Evolutionary conservation across 176 grass and related monocot species (phyloP).

Genomic region (Triticum urartu): DNA sequence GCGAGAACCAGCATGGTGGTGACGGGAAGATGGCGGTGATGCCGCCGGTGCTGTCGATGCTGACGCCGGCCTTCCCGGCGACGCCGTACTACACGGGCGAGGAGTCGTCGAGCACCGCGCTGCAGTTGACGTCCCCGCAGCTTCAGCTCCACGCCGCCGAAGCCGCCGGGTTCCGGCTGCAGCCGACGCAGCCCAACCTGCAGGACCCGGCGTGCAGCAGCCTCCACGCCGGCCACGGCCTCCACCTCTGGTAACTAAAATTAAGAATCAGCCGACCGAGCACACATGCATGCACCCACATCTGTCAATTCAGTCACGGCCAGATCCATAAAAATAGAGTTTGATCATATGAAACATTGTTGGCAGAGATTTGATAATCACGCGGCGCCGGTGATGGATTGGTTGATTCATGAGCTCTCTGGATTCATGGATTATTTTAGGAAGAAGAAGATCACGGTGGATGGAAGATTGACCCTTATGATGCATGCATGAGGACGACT

Average conservation of each 20-base stretch:
- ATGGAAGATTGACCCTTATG: neutral
- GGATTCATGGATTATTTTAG: neutral
- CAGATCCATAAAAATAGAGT: neutral
- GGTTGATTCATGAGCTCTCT: neutral
- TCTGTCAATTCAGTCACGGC: conserved; percentile 24
- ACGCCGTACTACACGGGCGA: conserved; percentile 34
- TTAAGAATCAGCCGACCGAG: neutral
- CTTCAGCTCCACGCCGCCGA: conserved; percentile 27
- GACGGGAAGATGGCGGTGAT: conserved; percentile 47
- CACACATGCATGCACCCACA: conserved; percentile 26
- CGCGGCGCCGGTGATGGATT: neutral
- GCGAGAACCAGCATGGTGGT: conserved; percentile 48
- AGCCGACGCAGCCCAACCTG: conserved; percentile 87
- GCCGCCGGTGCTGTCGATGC: conserved; percentile 47
- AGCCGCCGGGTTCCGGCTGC: conserved; percentile 52
- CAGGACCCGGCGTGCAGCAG: conserved; percentile 54
- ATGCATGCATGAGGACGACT: neutral
- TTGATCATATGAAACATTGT: neutral
- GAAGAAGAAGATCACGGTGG: neutral
- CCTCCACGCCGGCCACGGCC: conserved; percentile 58
- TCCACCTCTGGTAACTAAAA: conserved; percentile 69
- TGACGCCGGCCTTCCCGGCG: conserved; percentile 43
- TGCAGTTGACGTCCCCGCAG: conserved; percentile 59
- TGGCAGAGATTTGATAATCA: neutral
- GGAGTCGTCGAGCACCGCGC: conserved; percentile 53